Base-by-base conservation (phyloP, 805 yeast species). In the Lachancea lanzarotensis region DNA sequence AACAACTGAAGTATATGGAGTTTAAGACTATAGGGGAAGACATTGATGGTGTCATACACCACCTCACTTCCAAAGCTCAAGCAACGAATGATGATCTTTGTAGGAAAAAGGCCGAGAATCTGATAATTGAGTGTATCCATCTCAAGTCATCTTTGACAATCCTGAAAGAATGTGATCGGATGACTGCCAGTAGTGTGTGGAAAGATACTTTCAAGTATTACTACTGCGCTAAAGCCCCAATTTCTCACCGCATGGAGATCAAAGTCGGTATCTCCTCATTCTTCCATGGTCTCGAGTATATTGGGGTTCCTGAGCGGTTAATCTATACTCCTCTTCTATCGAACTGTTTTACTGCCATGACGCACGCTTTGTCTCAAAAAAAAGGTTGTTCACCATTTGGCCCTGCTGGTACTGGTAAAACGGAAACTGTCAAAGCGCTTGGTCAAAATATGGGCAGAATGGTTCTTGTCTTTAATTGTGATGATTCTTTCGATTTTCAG, bases 321-420 rank as follows among this genome's bases (percentile, higher is more conserved):
- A 95, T 91, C 0, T 74, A 77, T 44, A 91, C 97, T 0, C 87
- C 91, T 1, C 68, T 87, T 16, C 71, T 85, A 7, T 77, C 78
- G 39, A 68, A 73, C 5, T 77, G 87, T 45, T 87, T 75, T 57
- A 59, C 82, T 8, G 68, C 89, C 0, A 76, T 90, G 79, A 70
- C 84, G 0, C 84, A 82, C 48, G 90, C 97, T 0, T 60, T 89
- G 15, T 74, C 77, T 29, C 87, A 81, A 52, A 75, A 74, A 30
- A 68, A 79, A 8, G 98, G 98, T n/a, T 95, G 95, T 0, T 83
- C 95, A 1, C 83, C 95, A 0, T 80, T 84, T 62, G 98, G 98
- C 0, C 97, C 98, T 1, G 96, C 98, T 2, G 98, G 98, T 35
- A 91, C 98, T 0, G 98, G 98, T 52, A 91, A 91, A 59, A 91